phyloP scores from a whole-genome alignment of 2,329 filamentous ascomycete genomes.

The Aureobasidium sp. region DNA sequence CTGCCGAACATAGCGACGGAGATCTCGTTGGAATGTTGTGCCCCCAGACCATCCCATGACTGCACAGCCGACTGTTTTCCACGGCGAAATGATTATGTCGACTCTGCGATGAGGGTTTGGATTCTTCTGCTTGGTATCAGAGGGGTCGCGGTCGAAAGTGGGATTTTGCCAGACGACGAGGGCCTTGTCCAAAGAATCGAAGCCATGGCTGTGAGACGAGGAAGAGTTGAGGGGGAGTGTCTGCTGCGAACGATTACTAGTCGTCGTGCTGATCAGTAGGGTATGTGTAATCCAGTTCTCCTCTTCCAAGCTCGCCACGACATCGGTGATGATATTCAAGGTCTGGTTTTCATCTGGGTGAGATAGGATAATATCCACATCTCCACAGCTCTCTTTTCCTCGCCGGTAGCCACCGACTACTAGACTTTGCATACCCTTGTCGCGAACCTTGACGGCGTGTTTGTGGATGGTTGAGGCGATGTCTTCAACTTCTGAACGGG shows the following conservation, averaged over 20 bases:
- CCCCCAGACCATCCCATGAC: slow-evolving; percentile 82
- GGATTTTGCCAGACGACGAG: slow-evolving; percentile 86
- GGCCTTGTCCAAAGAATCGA: slow-evolving; percentile 86
- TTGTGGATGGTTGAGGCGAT: slow-evolving; percentile 57
- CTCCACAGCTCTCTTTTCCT: slow-evolving; percentile 64
- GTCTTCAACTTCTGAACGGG: slow-evolving; percentile 61
- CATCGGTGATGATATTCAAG: slow-evolving; percentile 57
- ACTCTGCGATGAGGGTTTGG: slow-evolving; percentile 73
- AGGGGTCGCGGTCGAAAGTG: slow-evolving; percentile 28
- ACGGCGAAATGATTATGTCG: slow-evolving; percentile 84
- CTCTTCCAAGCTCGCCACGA: slow-evolving; percentile 63
- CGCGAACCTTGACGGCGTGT: slow-evolving; percentile 58
- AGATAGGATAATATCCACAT: slow-evolving; percentile 79
- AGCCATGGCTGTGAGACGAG: slow-evolving; percentile 48
- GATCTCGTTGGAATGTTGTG: slow-evolving; percentile 81
- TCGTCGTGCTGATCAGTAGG: slow-evolving; percentile 59
- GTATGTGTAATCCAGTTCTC: slow-evolving; percentile 72
- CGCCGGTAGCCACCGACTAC: slow-evolving; percentile 77
- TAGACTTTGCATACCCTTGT: slow-evolving; percentile 45
- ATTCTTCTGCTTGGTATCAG: slow-evolving; percentile 45
- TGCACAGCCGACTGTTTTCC: slow-evolving; percentile 82
- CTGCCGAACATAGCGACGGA: slow-evolving; percentile 70
- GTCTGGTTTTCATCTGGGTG: slow-evolving; percentile 67
- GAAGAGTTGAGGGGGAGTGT: slow-evolving; percentile 46
- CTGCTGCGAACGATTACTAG: slow-evolving; percentile 63